A percentile compares a stretch with the other conserved stretches of the same genome.
phyloP scores from a whole-genome alignment of 1,284 basidiomycete genomes.

The Cutaneotrichosporon mucoides region DNA sequence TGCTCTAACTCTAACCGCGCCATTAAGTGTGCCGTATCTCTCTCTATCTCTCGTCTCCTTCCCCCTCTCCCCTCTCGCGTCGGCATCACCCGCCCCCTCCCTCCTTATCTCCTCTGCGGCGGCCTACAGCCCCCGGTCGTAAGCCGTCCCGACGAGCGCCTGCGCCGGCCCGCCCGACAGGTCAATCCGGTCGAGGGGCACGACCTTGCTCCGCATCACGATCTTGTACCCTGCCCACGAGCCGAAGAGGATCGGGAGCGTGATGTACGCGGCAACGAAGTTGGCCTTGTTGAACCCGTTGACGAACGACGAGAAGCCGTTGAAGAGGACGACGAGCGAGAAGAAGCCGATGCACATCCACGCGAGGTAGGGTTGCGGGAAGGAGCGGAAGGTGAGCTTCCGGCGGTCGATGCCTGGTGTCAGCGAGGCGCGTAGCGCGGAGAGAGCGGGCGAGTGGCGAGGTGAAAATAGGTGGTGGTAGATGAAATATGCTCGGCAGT shows the following conservation, averaged over 20 bases:
- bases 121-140: not conserved
- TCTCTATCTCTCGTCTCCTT: too few relatives aligned
- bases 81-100: too few relatives aligned
- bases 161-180: slow-evolving; percentile 50
- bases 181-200: slow-evolving; percentile 64
- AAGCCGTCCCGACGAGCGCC: slow-evolving; percentile 11
- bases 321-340: slow-evolving; percentile 14
- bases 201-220: slow-evolving; percentile 7
- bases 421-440: not conserved
- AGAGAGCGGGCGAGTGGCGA: too few relatives aligned
- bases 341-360: slow-evolving; percentile 16
- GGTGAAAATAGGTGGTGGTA: too few relatives aligned
- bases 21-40: too few relatives aligned
- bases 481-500: too few relatives aligned
- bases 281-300: slow-evolving; percentile 4
- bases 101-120: too few relatives aligned
- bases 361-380: slow-evolving; percentile 46
- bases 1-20: too few relatives aligned
- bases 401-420: slow-evolving; percentile 50
- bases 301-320: slow-evolving; percentile 12
- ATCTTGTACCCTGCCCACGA: slow-evolving; percentile 13
- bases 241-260: slow-evolving; percentile 19
- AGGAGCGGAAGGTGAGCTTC: slow-evolving; percentile 60
- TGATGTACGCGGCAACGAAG: slow-evolving; percentile 24
- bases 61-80: too few relatives aligned